These are phyloP conservation scores for Aphanomyces cochlioides DNA, from an alignment of 352 stramenopile species.

Conservation along the genomic window DNA sequence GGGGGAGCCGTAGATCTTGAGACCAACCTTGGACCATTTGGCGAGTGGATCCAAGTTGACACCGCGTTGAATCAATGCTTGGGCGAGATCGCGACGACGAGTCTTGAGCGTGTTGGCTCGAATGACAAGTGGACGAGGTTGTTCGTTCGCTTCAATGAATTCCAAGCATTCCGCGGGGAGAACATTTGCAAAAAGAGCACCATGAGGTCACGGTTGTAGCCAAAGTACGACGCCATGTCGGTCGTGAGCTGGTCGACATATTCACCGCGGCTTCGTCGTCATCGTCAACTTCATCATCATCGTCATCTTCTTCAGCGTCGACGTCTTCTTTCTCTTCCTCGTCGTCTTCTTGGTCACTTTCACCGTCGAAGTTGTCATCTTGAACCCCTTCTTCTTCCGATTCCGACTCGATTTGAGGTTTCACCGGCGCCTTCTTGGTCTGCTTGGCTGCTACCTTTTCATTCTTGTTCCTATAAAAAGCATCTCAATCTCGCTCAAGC, in stretches of 20 bases:
- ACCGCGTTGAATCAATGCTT: constrained; percentile 98
- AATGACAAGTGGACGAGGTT: constrained; percentile 96
- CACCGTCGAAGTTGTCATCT: constrained; percentile 42
- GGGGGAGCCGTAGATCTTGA: constrained; percentile 98
- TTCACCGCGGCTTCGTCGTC: constrained; percentile 84
- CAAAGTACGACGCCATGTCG: constrained; percentile 97
- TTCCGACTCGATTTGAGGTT: constrained; percentile 61
- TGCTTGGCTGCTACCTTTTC: constrained; percentile 73
- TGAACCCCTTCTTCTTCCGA: constrained; percentile 55
- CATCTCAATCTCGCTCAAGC: neutral
- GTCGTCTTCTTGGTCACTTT: constrained; percentile 47
- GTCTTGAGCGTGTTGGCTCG: constrained; percentile 99
- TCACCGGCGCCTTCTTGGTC: constrained; percentile 41
- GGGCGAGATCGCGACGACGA: constrained; percentile 95
- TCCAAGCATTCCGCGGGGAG: constrained; percentile 95
- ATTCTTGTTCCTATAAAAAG: constrained; percentile 56
- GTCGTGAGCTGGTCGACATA: constrained; percentile 91
- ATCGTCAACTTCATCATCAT: constrained; percentile 40
- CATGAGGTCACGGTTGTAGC: constrained; percentile 97
- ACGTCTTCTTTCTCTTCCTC: constrained; percentile 44
- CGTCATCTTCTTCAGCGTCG: constrained; percentile 51
- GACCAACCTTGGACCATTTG: constrained; percentile 98
- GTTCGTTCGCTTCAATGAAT: constrained; percentile 99
- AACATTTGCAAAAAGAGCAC: constrained; percentile 98
- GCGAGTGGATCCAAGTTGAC: constrained; percentile 98